Conservation (phyloP, 2,329 filamentous ascomycete species). For the Acrocalymma vagum region DNA sequence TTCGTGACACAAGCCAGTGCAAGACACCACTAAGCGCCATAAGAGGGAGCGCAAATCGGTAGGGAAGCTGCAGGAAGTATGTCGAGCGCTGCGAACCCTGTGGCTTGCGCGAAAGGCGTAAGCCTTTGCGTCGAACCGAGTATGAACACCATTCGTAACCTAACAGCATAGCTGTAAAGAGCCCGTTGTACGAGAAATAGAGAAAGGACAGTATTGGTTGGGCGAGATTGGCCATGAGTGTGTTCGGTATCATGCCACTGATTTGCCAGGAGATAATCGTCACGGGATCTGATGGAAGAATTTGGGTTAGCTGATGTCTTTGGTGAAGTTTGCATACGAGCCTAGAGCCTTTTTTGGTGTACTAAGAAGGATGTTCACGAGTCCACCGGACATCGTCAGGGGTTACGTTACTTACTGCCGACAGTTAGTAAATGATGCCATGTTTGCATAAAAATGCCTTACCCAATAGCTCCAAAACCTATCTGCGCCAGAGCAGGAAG, state of each 20-base stretch:
- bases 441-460: too few relatives aligned
- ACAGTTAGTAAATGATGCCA: too few relatives aligned
- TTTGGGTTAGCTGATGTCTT: neutral
- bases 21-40: slow-evolving; percentile 38
- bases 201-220: slow-evolving; percentile 57
- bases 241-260: slow-evolving; percentile 9
- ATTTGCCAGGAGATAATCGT: slow-evolving; percentile 6
- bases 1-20: slow-evolving; percentile 56
- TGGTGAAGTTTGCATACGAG: neutral
- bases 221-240: slow-evolving; percentile 53
- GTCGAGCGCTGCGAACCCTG: slow-evolving; percentile 45
- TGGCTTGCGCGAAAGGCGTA: slow-evolving; percentile 48
- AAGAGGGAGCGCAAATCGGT: slow-evolving; percentile 46
- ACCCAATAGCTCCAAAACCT: slow-evolving; percentile 20
- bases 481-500: slow-evolving; percentile 9
- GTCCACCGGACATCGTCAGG: too few relatives aligned
- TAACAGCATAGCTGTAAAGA: slow-evolving; percentile 58
- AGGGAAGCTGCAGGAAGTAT: slow-evolving; percentile 53
- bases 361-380: too few relatives aligned
- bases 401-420: too few relatives aligned
- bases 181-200: slow-evolving; percentile 56
- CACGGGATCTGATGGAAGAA: slow-evolving; percentile 7
- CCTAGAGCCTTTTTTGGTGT: too few relatives aligned
- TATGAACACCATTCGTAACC: slow-evolving; percentile 58
- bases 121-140: slow-evolving; percentile 32